Base-by-base conservation (phyloP, 2,329 filamentous ascomycete species). In the Aspergillus sp. region DNA sequence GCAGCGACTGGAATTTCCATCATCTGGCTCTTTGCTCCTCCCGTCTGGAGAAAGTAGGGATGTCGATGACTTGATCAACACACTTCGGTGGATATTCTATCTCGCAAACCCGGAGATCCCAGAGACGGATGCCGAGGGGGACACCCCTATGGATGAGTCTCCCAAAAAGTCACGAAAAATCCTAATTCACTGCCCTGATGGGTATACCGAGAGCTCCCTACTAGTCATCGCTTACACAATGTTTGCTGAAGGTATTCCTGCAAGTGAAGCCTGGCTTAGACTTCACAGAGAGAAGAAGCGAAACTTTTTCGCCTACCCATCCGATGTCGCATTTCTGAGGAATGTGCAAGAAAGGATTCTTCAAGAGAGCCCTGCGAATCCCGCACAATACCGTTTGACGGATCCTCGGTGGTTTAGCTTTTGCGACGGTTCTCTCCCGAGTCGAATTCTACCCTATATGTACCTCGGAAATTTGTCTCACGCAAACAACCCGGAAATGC, bases 271-370 rank as follows among this genome's bases (percentile, higher is more conserved):
- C 8, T 98, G 93, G 93, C 80, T 98, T 9, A 83, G 86, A 58
- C 80, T 99, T 49, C 95, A 99, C 72, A 87, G 87, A 11, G 82
- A 86, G 12, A 91, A 89, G 73, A 82, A 85, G 56, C 89, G 95
- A 59, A 98, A 99, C 70, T 97, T 98, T 78, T 99, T 99, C 70
- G 92, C 95, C 0, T 98, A 98, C 66, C 89, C 90, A 1, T 91
- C 90, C 0, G 95, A 99, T 70, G 92, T 97, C 17, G 85, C 88
- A 4, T 82, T 97, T 11, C 77, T 98, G n/a, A 87, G 83, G 1
- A 84, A 85, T 4, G 88, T 97, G 39, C 87, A 93, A 58, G 84
- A 86, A 19, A 87, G 89, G 13, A 80, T 98, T 13, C 80, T 97
- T 20, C 91, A 71, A 46, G 73, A 73, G 59, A 76, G 75, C 39